A percentile compares a stretch with the other conserved stretches of the same genome.
phyloP scores from a whole-genome alignment of 441 rosid species.

The Populus tomentosa region DNA sequence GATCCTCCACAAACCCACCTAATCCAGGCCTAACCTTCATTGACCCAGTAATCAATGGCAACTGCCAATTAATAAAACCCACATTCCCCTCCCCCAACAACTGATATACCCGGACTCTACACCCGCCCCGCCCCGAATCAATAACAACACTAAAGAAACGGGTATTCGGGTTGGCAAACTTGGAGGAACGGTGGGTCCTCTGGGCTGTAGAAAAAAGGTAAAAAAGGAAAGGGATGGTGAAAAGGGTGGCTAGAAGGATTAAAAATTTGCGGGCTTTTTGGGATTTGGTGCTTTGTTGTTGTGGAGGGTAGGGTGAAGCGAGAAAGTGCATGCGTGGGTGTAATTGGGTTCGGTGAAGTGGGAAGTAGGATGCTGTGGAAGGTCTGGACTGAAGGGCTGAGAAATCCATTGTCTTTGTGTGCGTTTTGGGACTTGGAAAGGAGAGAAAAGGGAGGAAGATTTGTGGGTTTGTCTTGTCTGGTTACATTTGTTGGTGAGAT shows the following conservation, averaged over 20 bases:
- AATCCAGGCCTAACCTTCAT: conserved; percentile 21
- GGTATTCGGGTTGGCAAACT: conserved; percentile 30
- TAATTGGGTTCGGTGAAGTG: conserved; percentile 49
- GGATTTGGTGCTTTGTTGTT: conserved; percentile 9
- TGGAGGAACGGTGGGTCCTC: conserved; percentile 36
- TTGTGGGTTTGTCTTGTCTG: not conserved
- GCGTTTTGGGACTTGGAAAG: not conserved
- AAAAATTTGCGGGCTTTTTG: conserved; percentile 19
- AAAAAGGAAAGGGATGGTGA: conserved; percentile 32
- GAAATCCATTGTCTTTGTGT: conserved; percentile 24
- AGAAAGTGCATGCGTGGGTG: conserved; percentile 46
- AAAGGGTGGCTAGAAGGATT: conserved; percentile 22
- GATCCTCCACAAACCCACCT: conserved; percentile 9
- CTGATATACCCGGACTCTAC: conserved; percentile 32
- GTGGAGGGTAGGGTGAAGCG: conserved; percentile 12
- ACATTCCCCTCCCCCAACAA: conserved; percentile 29
- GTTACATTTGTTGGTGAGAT: not conserved
- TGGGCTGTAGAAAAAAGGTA: conserved; percentile 39
- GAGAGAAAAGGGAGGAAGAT: not conserved
- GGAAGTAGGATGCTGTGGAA: conserved; percentile 32
- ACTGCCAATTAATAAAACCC: conserved; percentile 23
- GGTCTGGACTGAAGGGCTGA: conserved; percentile 29
- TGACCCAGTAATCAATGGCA: conserved; percentile 23
- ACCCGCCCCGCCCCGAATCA: conserved; percentile 21
- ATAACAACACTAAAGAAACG: conserved; percentile 28